Evolutionary conservation across 2,329 filamentous ascomycete genomes (phyloP).

Genomic region (Claviceps sp.): DNA sequence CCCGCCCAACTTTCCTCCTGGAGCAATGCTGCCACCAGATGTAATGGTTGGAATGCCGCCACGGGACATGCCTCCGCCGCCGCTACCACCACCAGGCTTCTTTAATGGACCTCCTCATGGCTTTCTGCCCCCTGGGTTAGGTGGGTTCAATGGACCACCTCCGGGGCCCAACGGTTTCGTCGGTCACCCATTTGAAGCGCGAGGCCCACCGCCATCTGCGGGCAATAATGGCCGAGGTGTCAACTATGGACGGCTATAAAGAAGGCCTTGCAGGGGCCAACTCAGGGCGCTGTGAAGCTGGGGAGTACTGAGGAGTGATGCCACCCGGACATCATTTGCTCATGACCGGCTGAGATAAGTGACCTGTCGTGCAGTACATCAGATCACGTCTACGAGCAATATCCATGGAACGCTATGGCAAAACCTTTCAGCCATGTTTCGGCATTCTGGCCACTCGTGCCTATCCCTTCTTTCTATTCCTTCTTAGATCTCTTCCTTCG

Average conservation of each 20-base stretch:
- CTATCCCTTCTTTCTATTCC: neutral
- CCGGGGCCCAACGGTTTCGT: slow-evolving; percentile 32
- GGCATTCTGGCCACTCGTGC: neutral
- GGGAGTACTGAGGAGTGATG: neutral
- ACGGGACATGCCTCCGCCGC: slow-evolving; percentile 38
- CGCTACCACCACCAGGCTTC: slow-evolving; percentile 46
- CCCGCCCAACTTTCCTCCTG: slow-evolving; percentile 45
- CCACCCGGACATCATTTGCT: neutral
- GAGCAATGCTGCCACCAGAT: slow-evolving; percentile 32
- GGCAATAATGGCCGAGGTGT: slow-evolving; percentile 27
- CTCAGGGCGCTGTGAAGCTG: neutral
- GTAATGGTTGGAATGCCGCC: slow-evolving; percentile 35
- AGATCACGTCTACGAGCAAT: neutral
- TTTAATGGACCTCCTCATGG: slow-evolving; percentile 36
- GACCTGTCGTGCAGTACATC: neutral
- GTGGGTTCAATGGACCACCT: slow-evolving; percentile 40
- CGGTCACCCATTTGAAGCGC: slow-evolving; percentile 38
- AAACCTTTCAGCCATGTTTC: neutral
- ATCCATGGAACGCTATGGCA: neutral
- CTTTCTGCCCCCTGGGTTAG: slow-evolving; percentile 42
- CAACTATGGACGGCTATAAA: slow-evolving; percentile 19
- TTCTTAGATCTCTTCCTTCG: neutral
- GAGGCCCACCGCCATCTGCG: slow-evolving; percentile 37
- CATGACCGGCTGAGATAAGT: neutral
- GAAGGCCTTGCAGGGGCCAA: neutral